Evolutionary conservation across 2,329 filamentous ascomycete species (phyloP).

Genomic region (Cladophialophora chaetospira): DNA sequence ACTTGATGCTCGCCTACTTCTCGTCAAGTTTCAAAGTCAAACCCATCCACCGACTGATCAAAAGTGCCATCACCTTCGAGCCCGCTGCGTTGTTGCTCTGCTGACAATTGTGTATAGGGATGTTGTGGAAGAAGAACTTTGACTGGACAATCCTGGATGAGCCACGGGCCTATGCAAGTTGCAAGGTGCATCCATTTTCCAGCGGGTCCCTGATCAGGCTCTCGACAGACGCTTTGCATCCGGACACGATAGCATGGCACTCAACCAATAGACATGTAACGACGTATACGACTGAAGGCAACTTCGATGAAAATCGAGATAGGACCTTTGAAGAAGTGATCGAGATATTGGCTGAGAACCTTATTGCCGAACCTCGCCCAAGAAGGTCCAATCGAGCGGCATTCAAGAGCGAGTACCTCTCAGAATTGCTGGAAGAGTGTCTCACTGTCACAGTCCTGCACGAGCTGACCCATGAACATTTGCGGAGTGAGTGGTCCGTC

Average conservation of each 20-base stretch:
- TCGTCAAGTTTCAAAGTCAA: neutral
- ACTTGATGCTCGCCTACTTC: neutral
- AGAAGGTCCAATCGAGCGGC: neutral
- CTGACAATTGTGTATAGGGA: too few relatives aligned
- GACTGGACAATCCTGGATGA: neutral
- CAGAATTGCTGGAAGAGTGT: neutral
- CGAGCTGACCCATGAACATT: neutral
- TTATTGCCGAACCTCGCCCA: neutral
- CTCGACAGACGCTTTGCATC: neutral
- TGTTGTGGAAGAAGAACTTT: too few relatives aligned
- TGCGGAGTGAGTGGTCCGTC: neutral
- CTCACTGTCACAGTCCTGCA: neutral
- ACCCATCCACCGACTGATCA: neutral
- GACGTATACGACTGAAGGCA: neutral
- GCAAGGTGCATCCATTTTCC: neutral
- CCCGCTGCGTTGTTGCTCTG: too few relatives aligned
- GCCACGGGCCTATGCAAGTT: neutral
- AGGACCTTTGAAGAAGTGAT: neutral
- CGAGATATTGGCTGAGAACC: neutral
- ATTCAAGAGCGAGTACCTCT: neutral
- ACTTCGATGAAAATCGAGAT: neutral
- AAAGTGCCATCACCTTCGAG: too few relatives aligned
- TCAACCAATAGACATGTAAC: neutral
- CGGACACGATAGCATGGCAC: neutral
- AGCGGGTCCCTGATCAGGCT: neutral